Base-by-base conservation (phyloP, 345 rosid species). In the Barbarea vulgaris region DNA sequence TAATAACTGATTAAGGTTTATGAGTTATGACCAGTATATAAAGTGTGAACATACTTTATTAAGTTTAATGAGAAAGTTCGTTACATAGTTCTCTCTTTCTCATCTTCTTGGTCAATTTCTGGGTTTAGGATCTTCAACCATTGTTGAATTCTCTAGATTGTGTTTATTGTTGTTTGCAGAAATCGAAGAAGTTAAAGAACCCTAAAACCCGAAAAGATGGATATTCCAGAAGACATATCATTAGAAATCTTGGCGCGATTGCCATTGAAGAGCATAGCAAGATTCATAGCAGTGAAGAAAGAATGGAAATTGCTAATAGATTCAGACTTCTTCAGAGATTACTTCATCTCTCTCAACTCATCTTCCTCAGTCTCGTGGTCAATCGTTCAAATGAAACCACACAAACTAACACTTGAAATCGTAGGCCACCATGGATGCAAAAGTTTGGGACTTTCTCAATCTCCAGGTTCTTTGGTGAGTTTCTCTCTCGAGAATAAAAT, bases 331-430 rank as follows among this genome's bases (percentile, higher is more conserved):
- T 75, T 67, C 33, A 7, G 78, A 34, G 31, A 47, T 24, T 31
- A 12, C 9, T 58, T 34, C 78, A 22, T 56, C 41, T 75, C 73
- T 27, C 1, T 9, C 17, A 65, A 66, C 30, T 55, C 71, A 1
- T 39, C 78, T 6, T 66, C 67, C 1, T 66, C 67, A 2, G 9
- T 65, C 28, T 75, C 78, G 0, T 75, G 67, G 72, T 65, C 72
- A 17, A 65, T 57, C 67, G 15, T 75, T 24, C 78, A 56, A 25
- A 65, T 31, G 7, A 47, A 12, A 11, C 72, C 66, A 0, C 60
- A 67, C 17, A 67, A 75, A 10, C 60, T 65, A n/a, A 47, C 73
- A 0, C 64, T 66, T 1, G 72, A 75, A 27, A 57, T 74, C 58
- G 21, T 74, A 0, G 66, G 59, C 14, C 66, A 64, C 41, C 52